A percentile compares a stretch with the other conserved stretches of the same genome.
These are phyloP conservation scores for Pharus latifolius DNA, from an alignment of 176 grass and related monocot genomes.

Conservation along the genomic window DNA sequence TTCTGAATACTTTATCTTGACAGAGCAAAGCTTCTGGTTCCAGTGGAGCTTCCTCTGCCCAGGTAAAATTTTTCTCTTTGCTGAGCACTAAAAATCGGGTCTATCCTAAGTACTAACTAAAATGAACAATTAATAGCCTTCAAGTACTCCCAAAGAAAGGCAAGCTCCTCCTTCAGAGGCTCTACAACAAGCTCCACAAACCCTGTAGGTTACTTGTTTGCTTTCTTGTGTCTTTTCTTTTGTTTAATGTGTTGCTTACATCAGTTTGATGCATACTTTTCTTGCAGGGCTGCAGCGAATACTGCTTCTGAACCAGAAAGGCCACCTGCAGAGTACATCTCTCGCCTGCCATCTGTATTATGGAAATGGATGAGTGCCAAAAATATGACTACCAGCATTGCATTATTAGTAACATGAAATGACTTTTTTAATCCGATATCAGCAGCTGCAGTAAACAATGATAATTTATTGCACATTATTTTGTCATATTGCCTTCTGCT, in stretches of 20 bases:
- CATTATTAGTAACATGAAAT: no score
- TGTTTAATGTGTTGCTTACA: not conserved
- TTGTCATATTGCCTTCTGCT: no score
- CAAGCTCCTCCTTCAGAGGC: constrained; percentile 39
- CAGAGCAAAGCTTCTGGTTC: constrained; percentile 72
- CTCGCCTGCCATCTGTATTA: not conserved
- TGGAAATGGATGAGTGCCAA: no score
- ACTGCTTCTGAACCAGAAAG: constrained; percentile 37
- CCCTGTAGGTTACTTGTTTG: constrained; percentile 32
- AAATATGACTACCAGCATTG: constrained; percentile 9
- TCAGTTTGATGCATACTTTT: constrained; percentile 1
- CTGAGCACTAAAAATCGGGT: not conserved
- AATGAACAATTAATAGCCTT: constrained; percentile 41
- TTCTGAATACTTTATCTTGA: not conserved
- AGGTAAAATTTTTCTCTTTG: constrained; percentile 38
- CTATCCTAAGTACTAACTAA: constrained; percentile 11
- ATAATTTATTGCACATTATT: no score
- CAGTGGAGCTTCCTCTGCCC: constrained; percentile 61
- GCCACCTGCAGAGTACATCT: constrained; percentile 36
- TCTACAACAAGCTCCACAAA: constrained; percentile 34
- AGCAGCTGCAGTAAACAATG: no score
- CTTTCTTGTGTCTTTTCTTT: not conserved
- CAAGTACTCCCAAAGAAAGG: constrained; percentile 31
- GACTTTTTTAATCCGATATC: no score
- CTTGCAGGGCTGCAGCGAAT: constrained; percentile 31